phyloP scores from a whole-genome alignment of 1,284 basidiomycete species.

The Xerocomus amazonicus region DNA sequence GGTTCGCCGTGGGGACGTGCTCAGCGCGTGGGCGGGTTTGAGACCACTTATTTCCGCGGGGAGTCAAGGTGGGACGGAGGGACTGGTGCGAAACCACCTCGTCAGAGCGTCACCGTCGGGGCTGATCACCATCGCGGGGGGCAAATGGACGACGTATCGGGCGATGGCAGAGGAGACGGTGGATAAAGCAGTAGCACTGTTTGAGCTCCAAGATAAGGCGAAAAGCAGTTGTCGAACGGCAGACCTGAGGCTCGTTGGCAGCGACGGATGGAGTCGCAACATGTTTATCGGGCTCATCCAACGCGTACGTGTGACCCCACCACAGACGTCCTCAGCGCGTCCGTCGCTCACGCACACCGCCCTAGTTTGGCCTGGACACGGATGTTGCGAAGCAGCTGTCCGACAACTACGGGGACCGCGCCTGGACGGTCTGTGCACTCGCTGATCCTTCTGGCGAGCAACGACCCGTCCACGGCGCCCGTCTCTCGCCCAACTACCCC shows the following conservation, averaged over 20 bases:
- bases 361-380: slow-evolving; percentile 81
- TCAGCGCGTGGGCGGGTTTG: slow-evolving; percentile 92
- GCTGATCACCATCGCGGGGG: slow-evolving; percentile 92
- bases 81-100: slow-evolving; percentile 92
- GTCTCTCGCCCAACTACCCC: slow-evolving; percentile 76
- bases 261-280: slow-evolving; percentile 90
- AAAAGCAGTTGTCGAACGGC: slow-evolving; percentile 77
- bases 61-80: slow-evolving; percentile 70
- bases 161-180: slow-evolving; percentile 97
- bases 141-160: slow-evolving; percentile 98
- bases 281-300: slow-evolving; percentile 98
- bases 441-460: slow-evolving; percentile 73
- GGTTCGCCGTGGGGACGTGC: slow-evolving; percentile 94
- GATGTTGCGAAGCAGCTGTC: slow-evolving; percentile 93
- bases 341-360: background rate
- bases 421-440: slow-evolving; percentile 89
- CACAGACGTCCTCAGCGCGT: too few species aligned
- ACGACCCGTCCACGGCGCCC: slow-evolving; percentile 85
- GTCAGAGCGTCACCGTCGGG: slow-evolving; percentile 82
- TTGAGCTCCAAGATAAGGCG: slow-evolving; percentile 56
- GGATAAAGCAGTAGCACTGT: slow-evolving; percentile 82
- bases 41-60: slow-evolving; percentile 82
- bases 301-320: slow-evolving; percentile 46
- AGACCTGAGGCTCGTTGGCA: slow-evolving; percentile 83
- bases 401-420: slow-evolving; percentile 94